phyloP scores from a whole-genome alignment of 768 basidiomycete species.

The Pleurotus salmoneostramineus region DNA sequence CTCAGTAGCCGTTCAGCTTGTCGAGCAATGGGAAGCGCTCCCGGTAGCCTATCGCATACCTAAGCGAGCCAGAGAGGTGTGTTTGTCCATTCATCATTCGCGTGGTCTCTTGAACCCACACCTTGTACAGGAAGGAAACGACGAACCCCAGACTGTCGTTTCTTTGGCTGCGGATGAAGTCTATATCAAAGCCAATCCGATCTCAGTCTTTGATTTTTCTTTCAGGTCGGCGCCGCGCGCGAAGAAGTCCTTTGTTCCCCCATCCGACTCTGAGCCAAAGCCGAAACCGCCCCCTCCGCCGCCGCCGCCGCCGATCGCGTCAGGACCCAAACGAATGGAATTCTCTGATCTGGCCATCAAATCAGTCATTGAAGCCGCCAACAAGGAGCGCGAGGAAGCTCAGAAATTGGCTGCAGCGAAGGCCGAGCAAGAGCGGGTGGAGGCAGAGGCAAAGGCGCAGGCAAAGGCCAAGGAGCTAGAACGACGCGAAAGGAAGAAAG shows the following conservation, averaged over 20 bases:
- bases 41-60: slow-evolving; percentile 86
- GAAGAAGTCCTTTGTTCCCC: too few species aligned
- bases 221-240: too few species aligned
- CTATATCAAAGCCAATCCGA: background rate
- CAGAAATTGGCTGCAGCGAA: slow-evolving; percentile 5
- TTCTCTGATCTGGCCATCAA: background rate
- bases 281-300: background rate
- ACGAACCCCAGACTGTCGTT: slow-evolving; percentile 6
- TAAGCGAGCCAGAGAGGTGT: slow-evolving; percentile 45
- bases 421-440: slow-evolving; percentile 1
- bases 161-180: slow-evolving; percentile 1
- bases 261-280: background rate
- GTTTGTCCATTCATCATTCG: background rate
- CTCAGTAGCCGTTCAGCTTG: slow-evolving; percentile 41
- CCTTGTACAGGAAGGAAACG: slow-evolving; percentile 14
- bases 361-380: slow-evolving; percentile 1
- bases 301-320: too few species aligned
- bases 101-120: background rate
- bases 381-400: slow-evolving; percentile 11
- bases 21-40: slow-evolving; percentile 77
- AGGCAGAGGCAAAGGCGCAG: slow-evolving; percentile 19
- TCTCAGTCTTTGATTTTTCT: too few species aligned
- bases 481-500: slow-evolving; percentile 27
- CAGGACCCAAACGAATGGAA: background rate
- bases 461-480: slow-evolving; percentile 22